These are phyloP conservation scores for Ceratobasidium sp. DNA, from an alignment of 1,284 basidiomycete genomes.

Conservation along the genomic window DNA sequence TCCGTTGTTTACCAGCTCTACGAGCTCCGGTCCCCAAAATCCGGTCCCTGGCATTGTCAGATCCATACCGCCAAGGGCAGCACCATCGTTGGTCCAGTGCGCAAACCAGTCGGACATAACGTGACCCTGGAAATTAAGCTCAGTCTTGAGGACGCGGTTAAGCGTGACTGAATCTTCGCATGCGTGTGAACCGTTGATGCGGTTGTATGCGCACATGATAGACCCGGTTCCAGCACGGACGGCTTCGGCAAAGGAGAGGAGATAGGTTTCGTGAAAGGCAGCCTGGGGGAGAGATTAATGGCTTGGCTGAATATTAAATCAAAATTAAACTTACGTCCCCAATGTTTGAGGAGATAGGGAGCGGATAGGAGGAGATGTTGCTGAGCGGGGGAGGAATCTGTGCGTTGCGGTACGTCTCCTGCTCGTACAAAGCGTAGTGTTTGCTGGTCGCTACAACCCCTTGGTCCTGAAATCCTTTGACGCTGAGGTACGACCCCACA, in stretches of 20 bases:
- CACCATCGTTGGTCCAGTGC: slow-evolving; percentile 57
- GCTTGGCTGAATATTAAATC: slow-evolving; percentile 56
- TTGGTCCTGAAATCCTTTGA: slow-evolving; percentile 59
- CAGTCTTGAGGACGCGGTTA: slow-evolving; percentile 82
- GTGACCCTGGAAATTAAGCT: slow-evolving; percentile 68
- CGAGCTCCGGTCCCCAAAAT: slow-evolving; percentile 51
- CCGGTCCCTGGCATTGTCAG: slow-evolving; percentile 58
- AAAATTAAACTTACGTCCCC: slow-evolving; percentile 6
- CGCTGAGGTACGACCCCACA: slow-evolving; percentile 56
- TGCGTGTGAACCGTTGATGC: slow-evolving; percentile 79
- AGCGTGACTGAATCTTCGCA: slow-evolving; percentile 82
- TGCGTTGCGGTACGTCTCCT: slow-evolving; percentile 45
- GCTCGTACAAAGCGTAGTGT: slow-evolving; percentile 53
- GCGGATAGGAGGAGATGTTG: not conserved
- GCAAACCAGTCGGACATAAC: slow-evolving; percentile 56
- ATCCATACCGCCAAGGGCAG: slow-evolving; percentile 57
- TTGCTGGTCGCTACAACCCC: slow-evolving; percentile 61
- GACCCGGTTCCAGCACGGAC: slow-evolving; percentile 81
- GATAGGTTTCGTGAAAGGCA: slow-evolving; percentile 56
- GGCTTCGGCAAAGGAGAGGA: slow-evolving; percentile 60
- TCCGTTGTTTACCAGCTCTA: slow-evolving; percentile 58
- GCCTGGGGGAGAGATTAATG: slow-evolving; percentile 51
- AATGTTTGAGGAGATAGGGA: slow-evolving; percentile 34
- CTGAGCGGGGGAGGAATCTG: not conserved
- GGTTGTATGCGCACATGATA: slow-evolving; percentile 82